A percentile compares a stretch with the other conserved stretches of the same genome.
Conservation (phyloP, 129 eudicot genomes). For the Oenanthe sinensis region DNA sequence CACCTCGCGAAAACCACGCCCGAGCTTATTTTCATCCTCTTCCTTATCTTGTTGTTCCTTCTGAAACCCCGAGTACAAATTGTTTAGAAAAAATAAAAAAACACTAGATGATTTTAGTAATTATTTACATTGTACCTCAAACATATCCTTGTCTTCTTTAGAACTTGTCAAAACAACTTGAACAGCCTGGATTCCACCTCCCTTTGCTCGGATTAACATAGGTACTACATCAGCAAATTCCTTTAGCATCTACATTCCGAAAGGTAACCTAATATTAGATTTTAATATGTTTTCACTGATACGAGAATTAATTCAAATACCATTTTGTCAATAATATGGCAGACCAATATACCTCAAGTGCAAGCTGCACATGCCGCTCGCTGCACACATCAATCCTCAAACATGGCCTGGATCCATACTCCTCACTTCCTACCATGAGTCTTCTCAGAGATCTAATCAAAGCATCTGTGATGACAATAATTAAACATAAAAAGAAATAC, state of each 20-base stretch:
- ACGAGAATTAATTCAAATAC: background rate
- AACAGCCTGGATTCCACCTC: constrained; percentile 63
- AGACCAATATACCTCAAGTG: constrained; percentile 41
- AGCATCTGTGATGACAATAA: constrained; percentile 47
- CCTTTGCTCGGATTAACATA: constrained; percentile 42
- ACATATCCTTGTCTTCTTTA: constrained; percentile 54
- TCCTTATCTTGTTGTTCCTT: constrained; percentile 55
- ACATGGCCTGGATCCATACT: constrained; percentile 76
- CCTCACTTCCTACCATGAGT: constrained; percentile 52
- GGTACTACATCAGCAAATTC: constrained; percentile 57
- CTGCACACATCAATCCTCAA: constrained; percentile 84
- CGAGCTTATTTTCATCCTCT: constrained; percentile 51
- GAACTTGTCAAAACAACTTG: constrained; percentile 74
- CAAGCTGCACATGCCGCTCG: constrained; percentile 93
- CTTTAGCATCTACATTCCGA: constrained; percentile 45
- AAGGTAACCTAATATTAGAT: constrained; percentile 1
- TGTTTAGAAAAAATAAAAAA: background rate
- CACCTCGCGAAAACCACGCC: constrained; percentile 95
- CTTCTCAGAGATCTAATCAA: constrained; percentile 62
- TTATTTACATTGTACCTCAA: constrained; percentile 40
- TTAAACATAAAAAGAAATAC: background rate
- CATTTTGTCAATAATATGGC: background rate
- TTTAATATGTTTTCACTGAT: background rate
- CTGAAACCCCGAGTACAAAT: constrained; percentile 25
- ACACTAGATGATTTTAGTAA: background rate